Base-by-base conservation (phyloP, 768 basidiomycete species). In the Lactifluus volemus region DNA sequence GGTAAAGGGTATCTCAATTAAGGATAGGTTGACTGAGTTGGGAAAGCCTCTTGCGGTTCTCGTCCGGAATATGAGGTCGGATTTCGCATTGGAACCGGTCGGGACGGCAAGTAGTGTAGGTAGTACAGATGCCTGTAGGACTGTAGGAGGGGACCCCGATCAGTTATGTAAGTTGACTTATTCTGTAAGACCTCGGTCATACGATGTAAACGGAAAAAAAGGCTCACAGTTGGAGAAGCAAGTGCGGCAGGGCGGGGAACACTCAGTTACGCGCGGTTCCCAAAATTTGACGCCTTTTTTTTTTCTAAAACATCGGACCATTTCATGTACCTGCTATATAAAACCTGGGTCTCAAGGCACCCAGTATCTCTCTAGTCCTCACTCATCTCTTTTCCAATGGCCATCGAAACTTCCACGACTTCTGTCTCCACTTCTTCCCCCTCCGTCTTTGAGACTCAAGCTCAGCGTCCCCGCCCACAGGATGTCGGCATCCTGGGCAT, bases 401-500 rank as follows among this genome's bases (percentile, higher is more conserved):
- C 65, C 19, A 66, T 66, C 21, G 65, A 66, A 14, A 61, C 63
- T 11, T 4, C 63, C 25, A 21, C 54, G 14, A 6, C 64, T 11
- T 1, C 38, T n/a, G 17, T 19, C 47, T 29, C 63, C 32, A 30
- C 57, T 17, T 19, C 60, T 19, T 30, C 54, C 38, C 63, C 49
- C 53, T 51, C 63, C 41, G 59, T 64, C 49, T 66, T 66, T 48
- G 65, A 66, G 8, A 48, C 63, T 9, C 63, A 61, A 55, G 62
- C 63, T 5, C 55, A 66, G 50, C 63, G 59, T 29, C 63, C 65
- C 36, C 65, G 65, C 17, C 65, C 65, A 0, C 56, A 58, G 54
- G 65, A 66, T 65, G 64, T 66, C 29, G 65, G 65, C 6, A 66
- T 66, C 54, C 63, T 66, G 15, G 65, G 64, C 48, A 53, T 66